phyloP scores from a whole-genome alignment of 257 asterid genomes.

The Rhazya stricta region DNA sequence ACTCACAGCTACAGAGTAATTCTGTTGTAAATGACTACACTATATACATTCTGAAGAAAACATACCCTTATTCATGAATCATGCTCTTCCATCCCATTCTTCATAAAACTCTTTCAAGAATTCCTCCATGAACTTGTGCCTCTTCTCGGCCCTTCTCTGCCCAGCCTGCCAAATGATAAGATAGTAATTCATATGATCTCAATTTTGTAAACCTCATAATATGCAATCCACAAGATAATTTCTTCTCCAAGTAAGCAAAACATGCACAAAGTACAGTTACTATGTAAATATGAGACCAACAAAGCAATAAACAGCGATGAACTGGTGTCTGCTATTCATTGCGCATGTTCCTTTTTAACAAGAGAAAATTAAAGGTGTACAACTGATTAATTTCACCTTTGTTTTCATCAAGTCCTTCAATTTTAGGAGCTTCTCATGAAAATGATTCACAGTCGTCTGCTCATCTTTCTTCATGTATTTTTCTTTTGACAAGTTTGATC shows the following conservation, averaged over 20 bases:
- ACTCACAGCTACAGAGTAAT: neutral
- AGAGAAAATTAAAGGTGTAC: neutral
- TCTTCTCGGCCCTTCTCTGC: conserved; percentile 60
- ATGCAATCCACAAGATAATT: neutral
- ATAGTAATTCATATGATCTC: neutral
- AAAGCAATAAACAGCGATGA: neutral
- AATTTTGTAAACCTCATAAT: neutral
- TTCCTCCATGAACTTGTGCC: conserved; percentile 92
- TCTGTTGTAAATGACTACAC: too few species aligned
- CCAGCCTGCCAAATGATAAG: conserved; percentile 74
- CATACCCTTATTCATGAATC: conserved; percentile 47
- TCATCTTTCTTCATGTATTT: conserved; percentile 82
- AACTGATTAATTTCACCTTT: conserved; percentile 33
- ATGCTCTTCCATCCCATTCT: conserved; percentile 93
- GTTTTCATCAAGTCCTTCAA: conserved; percentile 87
- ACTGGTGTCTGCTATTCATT: neutral
- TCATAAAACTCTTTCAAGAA: conserved; percentile 69
- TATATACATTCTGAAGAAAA: neutral
- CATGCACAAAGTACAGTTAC: neutral
- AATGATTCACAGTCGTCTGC: conserved; percentile 91
- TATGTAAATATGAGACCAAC: neutral
- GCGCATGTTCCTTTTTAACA: neutral
- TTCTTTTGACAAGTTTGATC: conserved; percentile 71
- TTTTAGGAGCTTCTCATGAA: conserved; percentile 93
- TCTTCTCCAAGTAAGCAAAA: neutral